Base-by-base conservation (phyloP, 2,329 filamentous ascomycete species). In the Scopulariopsis brevicaulis region DNA sequence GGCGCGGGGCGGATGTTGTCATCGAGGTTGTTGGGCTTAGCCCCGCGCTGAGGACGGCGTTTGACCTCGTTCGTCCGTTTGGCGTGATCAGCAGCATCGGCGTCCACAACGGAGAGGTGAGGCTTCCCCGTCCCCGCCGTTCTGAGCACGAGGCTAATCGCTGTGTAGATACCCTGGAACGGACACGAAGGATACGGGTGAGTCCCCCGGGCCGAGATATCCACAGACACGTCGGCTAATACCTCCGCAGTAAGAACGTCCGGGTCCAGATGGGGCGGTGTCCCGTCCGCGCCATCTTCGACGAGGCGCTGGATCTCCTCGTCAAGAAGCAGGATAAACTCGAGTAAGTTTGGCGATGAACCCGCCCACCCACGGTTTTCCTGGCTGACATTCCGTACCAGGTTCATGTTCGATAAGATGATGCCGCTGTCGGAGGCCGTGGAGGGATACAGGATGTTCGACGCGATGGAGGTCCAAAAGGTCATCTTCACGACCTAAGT, bases 1-100 rank as follows among this genome's bases (percentile, higher is more conserved):
- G 89, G 1, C 77, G 90, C n/a, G 90, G 90, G 8, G 90, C 89
- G 8, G 90, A 96, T 71, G 82, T 87, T 1, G 83, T 91, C 2
- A 84, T 95, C 63, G 86, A 90, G 68, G 84, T 87, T 4, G 86
- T 89, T 18, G 86, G 86, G 0, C 71, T 85, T 61, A 85, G 81
- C 60, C 78, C 81, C 43, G 86, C 86, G 3, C 68, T 89, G 65
- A 79, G 76, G 63, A 86, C 83, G 58, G 85, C 79, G 0, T 89
- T 83, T 67, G 84, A 89, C 46, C 68, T 88, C 15, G 65, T 89
- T 57, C 76, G 86, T 51, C 85, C 86, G 1, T 89, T 81, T 74
- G 86, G 86, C 1, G 79, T 78, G 25, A 85, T 89, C 61, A 84
- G 81, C 59, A 87, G 83, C 63, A 85, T 89, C 58, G 85, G 86